Evolutionary conservation across 225 moss, liverwort and hornwort genomes (phyloP).

Genomic region (Sphagnum tenellum): DNA sequence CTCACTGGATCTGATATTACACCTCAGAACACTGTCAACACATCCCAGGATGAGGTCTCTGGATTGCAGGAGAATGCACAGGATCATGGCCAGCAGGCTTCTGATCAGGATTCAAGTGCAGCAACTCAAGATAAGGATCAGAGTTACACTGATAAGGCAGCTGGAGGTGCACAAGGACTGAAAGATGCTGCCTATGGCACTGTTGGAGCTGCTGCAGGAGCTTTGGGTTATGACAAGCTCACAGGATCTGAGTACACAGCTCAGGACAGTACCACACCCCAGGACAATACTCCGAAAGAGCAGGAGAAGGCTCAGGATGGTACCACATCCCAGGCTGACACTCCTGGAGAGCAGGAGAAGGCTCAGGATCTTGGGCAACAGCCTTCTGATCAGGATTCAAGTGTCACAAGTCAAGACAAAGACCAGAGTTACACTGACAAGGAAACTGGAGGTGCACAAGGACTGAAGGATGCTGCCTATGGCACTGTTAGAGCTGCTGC

Average conservation of each 20-base stretch:
- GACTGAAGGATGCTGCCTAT: background rate
- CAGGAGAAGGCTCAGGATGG: no score
- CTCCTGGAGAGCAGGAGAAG: background rate
- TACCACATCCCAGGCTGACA: background rate
- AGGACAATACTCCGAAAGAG: background rate
- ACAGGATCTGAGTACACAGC: background rate
- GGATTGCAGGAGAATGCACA: background rate
- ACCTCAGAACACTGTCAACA: slow-evolving; percentile 3
- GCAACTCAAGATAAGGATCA: slow-evolving; percentile 5
- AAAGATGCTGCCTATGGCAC: slow-evolving; percentile 5
- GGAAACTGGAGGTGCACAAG: background rate
- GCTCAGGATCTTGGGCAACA: slow-evolving; percentile 8
- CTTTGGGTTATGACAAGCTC: slow-evolving; percentile 6
- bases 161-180: background rate
- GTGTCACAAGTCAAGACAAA: slow-evolving; percentile 5
- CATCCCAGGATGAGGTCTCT: background rate
- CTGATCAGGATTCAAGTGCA: background rate
- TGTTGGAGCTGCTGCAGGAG: slow-evolving; percentile 11
- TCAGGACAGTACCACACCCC: slow-evolving; percentile 4
- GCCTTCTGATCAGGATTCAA: slow-evolving; percentile 6
- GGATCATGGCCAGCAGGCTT: slow-evolving; percentile 6
- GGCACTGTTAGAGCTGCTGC: slow-evolving; percentile 12
- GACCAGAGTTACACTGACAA: slow-evolving; percentile 7
- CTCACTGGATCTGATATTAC: background rate
- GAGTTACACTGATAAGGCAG: slow-evolving; percentile 9